phyloP scores from a whole-genome alignment of 371 early-diverging fungal species.

The Rhizopus stolonifer region DNA sequence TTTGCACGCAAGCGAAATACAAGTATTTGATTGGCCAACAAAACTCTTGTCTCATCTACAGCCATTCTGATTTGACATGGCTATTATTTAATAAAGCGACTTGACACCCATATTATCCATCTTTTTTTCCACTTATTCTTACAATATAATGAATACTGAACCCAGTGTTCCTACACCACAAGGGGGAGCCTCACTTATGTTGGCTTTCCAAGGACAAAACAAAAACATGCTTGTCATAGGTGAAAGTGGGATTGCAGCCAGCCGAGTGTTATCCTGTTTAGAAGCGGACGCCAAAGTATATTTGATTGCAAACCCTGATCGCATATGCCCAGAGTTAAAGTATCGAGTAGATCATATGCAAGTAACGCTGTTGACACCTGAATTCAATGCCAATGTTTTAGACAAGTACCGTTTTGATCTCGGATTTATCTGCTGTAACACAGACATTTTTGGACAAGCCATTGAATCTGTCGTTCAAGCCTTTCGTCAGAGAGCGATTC shows the following conservation, averaged over 20 bases:
- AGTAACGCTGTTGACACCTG: constrained; percentile 23
- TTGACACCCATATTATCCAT: not conserved
- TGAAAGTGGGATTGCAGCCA: constrained; percentile 61
- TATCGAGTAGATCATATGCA: constrained; percentile 52
- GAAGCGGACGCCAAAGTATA: constrained; percentile 73
- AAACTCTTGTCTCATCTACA: constrained; percentile 18
- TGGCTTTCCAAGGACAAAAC: constrained; percentile 60
- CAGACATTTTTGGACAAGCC: not conserved
- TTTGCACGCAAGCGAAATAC: constrained; percentile 15
- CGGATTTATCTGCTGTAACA: constrained; percentile 33
- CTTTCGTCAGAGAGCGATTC: constrained; percentile 55
- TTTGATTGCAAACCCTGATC: constrained; percentile 34
- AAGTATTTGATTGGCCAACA: constrained; percentile 12
- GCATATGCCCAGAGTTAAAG: constrained; percentile 54
- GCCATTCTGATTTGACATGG: constrained; percentile 23
- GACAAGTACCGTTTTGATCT: constrained; percentile 22
- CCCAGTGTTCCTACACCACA: constrained; percentile 37
- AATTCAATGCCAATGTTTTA: constrained; percentile 8
- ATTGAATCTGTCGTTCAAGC: constrained; percentile 41
- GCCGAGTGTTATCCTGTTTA: constrained; percentile 62
- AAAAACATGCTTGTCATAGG: constrained; percentile 68
- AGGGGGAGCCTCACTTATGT: constrained; percentile 68
- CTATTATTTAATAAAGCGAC: not conserved
- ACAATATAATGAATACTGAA: constrained; percentile 8
- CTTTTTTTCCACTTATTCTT: not conserved